Conservation (phyloP, 2,329 filamentous ascomycete species). For the Monosporascus sp. region DNA sequence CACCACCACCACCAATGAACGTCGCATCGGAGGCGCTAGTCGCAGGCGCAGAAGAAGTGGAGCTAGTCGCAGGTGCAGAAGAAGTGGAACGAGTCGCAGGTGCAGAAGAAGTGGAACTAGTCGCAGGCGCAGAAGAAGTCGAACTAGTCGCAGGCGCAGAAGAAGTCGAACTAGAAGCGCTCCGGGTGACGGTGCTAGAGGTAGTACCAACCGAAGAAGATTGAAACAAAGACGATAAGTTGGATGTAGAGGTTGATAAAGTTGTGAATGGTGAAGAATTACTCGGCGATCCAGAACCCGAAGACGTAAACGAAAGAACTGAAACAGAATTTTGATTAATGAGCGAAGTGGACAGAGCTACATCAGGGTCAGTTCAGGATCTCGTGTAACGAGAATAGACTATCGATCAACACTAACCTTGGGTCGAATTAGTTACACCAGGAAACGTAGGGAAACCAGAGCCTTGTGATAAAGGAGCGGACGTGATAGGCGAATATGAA, state of each 20-base stretch:
- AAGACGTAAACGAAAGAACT: conserved; percentile 15
- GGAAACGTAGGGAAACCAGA: conserved; percentile 22
- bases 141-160: conserved; percentile 9
- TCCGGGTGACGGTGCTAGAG: conserved; percentile 3
- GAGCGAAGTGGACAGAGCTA: conserved; percentile 16
- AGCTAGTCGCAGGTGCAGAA: conserved; percentile 7
- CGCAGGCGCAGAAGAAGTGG: conserved; percentile 6
- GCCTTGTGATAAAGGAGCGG: conserved; percentile 24
- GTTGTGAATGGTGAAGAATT: not conserved
- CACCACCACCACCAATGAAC: conserved; percentile 16
- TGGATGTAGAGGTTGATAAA: conserved; percentile 6
- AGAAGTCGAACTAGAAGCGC: conserved; percentile 5
- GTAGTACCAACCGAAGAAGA: conserved; percentile 8
- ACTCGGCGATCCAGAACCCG: conserved; percentile 1
- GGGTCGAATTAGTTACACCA: conserved; percentile 22
- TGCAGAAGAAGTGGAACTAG: conserved; percentile 4
- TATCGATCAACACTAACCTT: conserved; percentile 9
- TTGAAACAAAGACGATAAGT: conserved; percentile 5
- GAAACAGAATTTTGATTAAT: conserved; percentile 13
- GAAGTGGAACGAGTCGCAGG: conserved; percentile 9
- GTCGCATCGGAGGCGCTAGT: conserved; percentile 11
- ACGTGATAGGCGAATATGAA: conserved; percentile 25
- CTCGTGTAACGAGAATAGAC: not conserved
- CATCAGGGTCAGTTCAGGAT: conserved; percentile 3
- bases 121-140: conserved; percentile 5